These are phyloP conservation scores for Kwoniella mangroviensis DNA, from an alignment of 768 basidiomycete species.

Conservation along the genomic window DNA sequence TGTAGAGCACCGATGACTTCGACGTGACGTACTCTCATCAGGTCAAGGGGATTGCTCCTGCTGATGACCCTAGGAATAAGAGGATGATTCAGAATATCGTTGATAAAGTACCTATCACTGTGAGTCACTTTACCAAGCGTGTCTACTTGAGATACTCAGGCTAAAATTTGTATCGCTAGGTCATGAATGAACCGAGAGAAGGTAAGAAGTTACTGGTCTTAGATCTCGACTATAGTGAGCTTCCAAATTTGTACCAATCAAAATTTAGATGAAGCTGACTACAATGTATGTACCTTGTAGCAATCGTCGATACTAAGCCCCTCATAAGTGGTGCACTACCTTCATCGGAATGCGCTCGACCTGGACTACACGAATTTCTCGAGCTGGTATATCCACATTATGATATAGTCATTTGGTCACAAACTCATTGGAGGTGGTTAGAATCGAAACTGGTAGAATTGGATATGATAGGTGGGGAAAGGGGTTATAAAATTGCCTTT, in stretches of 20 bases:
- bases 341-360: constrained; percentile 78
- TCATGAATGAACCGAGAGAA: constrained; percentile 75
- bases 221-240: constrained; percentile 84
- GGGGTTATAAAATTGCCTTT: constrained; percentile 68
- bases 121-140: constrained; percentile 10
- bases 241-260: neutral
- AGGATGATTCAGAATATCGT: constrained; percentile 78
- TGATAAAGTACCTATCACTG: constrained; percentile 60
- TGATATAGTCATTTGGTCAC: constrained; percentile 85
- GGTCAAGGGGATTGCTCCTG: constrained; percentile 67
- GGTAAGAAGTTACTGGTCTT: constrained; percentile 83
- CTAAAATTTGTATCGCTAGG: constrained; percentile 54
- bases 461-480: constrained; percentile 74
- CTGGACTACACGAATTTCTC: constrained; percentile 80
- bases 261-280: neutral
- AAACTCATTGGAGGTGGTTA: constrained; percentile 84
- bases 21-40: constrained; percentile 72
- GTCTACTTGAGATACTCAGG: neutral
- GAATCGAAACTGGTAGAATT: constrained; percentile 86
- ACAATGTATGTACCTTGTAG: constrained; percentile 55
- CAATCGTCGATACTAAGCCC: constrained; percentile 83
- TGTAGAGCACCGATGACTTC: constrained; percentile 67
- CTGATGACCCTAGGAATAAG: constrained; percentile 77
- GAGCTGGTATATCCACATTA: constrained; percentile 79
- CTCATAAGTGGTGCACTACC: constrained; percentile 80